Percentiles rank a stretch among this genome's conserved stretches.
Evolutionary conservation across 192 early-diverging fungal genomes (phyloP).

Genomic region (Borealophlyctis nickersoniae): DNA sequence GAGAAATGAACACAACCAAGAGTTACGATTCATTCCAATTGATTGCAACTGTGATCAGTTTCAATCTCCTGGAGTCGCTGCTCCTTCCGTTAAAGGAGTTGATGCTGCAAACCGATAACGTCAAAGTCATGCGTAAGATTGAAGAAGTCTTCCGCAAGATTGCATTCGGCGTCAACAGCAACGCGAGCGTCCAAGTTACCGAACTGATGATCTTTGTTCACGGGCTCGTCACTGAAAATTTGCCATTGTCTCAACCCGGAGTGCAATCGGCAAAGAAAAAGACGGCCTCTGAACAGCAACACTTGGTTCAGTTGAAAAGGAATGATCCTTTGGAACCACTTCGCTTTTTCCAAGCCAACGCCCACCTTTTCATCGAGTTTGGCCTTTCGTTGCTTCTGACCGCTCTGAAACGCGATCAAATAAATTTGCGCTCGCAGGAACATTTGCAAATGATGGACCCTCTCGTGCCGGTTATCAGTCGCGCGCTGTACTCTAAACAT

Average conservation of each 20-base stretch:
- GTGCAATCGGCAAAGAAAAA: constrained; percentile 53
- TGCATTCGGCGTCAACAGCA: constrained; percentile 74
- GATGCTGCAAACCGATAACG: constrained; percentile 77
- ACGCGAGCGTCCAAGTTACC: constrained; percentile 59
- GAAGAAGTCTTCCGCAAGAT: constrained; percentile 76
- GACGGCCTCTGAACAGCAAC: constrained; percentile 54
- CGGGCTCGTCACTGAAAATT: constrained; percentile 80
- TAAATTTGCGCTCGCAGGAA: constrained; percentile 44
- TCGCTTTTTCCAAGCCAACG: constrained; percentile 83
- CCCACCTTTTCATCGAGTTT: constrained; percentile 90
- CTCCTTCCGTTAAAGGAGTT: constrained; percentile 86
- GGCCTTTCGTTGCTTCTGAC: constrained; percentile 80
- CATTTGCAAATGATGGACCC: constrained; percentile 73
- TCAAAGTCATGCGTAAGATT: constrained; percentile 71
- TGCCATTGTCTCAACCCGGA: constrained; percentile 65
- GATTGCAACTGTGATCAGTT: constrained; percentile 64
- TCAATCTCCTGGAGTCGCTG: constrained; percentile 65
- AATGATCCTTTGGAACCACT: constrained; percentile 51
- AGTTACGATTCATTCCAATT: constrained; percentile 87
- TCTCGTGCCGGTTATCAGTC: constrained; percentile 76
- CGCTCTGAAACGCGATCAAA: constrained; percentile 49
- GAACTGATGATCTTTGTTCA: constrained; percentile 81
- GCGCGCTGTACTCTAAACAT: constrained; percentile 81
- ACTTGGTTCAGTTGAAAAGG: constrained; percentile 71
- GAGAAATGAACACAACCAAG: constrained; percentile 83